phyloP scores from a whole-genome alignment of 2,329 filamentous ascomycete genomes.

The Botrytis hyacinthi region DNA sequence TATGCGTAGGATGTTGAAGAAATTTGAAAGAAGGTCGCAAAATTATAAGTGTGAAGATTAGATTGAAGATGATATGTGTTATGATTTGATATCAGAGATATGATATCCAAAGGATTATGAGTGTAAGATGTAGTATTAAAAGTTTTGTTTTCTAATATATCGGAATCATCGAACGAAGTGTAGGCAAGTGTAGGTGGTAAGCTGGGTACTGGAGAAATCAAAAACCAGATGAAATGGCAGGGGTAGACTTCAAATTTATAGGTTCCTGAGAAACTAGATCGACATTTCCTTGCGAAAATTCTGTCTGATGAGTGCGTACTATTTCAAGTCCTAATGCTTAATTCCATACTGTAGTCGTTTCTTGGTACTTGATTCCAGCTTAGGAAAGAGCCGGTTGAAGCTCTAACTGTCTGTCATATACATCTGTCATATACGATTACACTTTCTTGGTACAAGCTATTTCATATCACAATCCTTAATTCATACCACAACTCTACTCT shows the following conservation, averaged over 20 bases:
- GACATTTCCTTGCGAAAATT: background rate
- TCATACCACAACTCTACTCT: too few relatives aligned
- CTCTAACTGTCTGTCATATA: too few relatives aligned
- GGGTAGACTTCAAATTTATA: background rate
- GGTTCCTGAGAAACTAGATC: background rate
- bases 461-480: background rate
- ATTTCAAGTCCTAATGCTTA: background rate
- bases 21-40: background rate
- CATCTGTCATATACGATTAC: too few relatives aligned
- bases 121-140: too few relatives aligned
- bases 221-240: background rate
- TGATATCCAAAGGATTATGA: background rate
- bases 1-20: background rate
- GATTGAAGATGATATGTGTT: background rate
- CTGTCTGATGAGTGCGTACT: background rate
- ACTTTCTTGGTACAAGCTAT: background rate
- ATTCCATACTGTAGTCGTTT: background rate
- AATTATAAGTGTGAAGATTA: background rate
- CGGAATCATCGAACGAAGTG: background rate
- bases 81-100: background rate
- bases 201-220: fast-evolving
- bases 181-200: background rate
- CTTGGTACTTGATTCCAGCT: background rate
- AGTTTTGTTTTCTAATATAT: background rate
- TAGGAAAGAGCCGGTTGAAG: background rate